Evolutionary conservation across 2,329 filamentous ascomycete genomes (phyloP).

Genomic region (Fusarium succisae): DNA sequence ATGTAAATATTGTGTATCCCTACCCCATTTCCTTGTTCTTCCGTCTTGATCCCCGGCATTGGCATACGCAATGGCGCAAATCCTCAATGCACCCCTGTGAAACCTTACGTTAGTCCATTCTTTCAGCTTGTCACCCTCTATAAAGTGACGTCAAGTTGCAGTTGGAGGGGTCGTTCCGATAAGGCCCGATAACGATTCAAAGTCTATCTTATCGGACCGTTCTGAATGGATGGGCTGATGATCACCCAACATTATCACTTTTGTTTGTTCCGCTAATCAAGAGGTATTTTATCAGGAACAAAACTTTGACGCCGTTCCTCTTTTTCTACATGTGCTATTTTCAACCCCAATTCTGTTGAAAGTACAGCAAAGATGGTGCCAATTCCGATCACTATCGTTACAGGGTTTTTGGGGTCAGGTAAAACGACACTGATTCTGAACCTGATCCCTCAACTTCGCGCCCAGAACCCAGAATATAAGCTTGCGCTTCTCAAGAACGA

Average conservation of each 20-base stretch:
- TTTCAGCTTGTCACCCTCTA: neutral
- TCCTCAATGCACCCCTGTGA: constrained; percentile 19
- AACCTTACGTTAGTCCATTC: constrained; percentile 12
- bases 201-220: constrained; percentile 38
- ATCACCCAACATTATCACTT: constrained; percentile 12
- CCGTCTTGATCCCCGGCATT: constrained; percentile 16
- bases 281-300: constrained; percentile 36
- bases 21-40: constrained; percentile 25
- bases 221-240: constrained; percentile 36
- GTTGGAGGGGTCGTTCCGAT: constrained; percentile 28
- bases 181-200: constrained; percentile 35
- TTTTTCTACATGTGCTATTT: neutral
- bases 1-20: constrained; percentile 2
- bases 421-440: constrained; percentile 97
- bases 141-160: constrained; percentile 38
- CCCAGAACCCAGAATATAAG: constrained; percentile 77
- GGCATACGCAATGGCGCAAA: constrained; percentile 39
- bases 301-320: neutral
- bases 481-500: constrained; percentile 98
- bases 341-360: neutral
- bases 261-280: constrained; percentile 11
- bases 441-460: constrained; percentile 86
- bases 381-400: constrained; percentile 93
- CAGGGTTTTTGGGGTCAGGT: constrained; percentile 93
- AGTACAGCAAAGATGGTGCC: constrained; percentile 62